Conservation (phyloP, 495 filamentous ascomycete species). For the Peziza echinospora region DNA sequence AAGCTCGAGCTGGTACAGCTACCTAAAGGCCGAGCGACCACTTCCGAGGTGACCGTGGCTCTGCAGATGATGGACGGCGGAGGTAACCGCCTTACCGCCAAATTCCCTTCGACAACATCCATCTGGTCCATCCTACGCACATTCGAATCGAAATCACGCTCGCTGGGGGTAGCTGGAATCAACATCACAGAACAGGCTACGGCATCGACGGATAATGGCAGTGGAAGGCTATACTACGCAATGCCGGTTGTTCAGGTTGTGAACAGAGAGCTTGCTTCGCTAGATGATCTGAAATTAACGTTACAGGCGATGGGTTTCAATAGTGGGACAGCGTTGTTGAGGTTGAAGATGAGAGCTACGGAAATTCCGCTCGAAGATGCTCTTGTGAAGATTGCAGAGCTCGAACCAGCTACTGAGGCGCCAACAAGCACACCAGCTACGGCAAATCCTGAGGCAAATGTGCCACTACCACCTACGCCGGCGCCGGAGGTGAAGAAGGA, state of each 20-base stretch:
- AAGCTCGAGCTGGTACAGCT: constrained; percentile 75
- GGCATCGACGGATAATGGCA: constrained; percentile 29
- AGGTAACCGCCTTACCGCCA: constrained; percentile 48
- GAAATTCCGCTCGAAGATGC: constrained; percentile 66
- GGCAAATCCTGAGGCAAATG: background rate
- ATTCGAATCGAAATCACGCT: constrained; percentile 42
- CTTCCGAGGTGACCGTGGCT: constrained; percentile 64
- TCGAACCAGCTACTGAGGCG: constrained; percentile 33
- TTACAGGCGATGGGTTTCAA: constrained; percentile 72
- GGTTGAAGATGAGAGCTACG: constrained; percentile 51
- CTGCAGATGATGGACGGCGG: constrained; percentile 56
- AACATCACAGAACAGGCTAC: constrained; percentile 67
- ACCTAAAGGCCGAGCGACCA: background rate
- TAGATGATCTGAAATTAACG: constrained; percentile 69
- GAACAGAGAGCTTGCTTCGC: constrained; percentile 49
- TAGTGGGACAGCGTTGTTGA: constrained; percentile 54
- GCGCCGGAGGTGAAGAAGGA: too few species aligned
- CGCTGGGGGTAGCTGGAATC: constrained; percentile 30
- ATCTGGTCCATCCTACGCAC: constrained; percentile 74
- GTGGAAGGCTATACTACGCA: constrained; percentile 65
- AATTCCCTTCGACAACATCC: constrained; percentile 62
- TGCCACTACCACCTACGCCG: background rate
- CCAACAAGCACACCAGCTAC: background rate
- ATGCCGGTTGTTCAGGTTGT: constrained; percentile 64
- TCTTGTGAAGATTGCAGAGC: constrained; percentile 53